Conservation (phyloP, 257 asterid species). For the Ballota nigra region DNA sequence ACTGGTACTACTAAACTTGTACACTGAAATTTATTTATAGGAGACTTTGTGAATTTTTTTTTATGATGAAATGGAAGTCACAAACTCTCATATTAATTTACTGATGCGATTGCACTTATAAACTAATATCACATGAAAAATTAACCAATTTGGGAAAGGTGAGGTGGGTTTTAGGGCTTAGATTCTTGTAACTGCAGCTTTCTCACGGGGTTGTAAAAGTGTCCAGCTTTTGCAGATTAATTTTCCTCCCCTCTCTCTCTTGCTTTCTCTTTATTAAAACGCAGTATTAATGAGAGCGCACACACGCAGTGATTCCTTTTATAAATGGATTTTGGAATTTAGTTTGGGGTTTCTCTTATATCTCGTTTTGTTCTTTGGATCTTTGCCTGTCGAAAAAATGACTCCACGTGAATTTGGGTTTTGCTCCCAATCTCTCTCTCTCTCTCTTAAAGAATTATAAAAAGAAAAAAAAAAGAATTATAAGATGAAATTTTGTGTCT, state of each 20-base stretch:
- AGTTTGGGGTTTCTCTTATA: conserved; percentile 1
- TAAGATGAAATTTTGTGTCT: not conserved
- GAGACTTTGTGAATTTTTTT: too few species aligned
- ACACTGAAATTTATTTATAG: too few species aligned
- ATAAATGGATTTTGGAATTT: conserved; percentile 11
- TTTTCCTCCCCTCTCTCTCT: too few species aligned
- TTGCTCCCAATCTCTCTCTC: conserved; percentile 18
- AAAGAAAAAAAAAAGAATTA: not conserved
- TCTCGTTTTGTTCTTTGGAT: conserved; percentile 54
- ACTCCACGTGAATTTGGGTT: conserved; percentile 60
- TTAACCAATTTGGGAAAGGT: too few species aligned
- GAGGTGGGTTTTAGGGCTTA: conserved; percentile 11
- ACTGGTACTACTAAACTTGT: too few species aligned
- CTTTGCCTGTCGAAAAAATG: conserved; percentile 43
- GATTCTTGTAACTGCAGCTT: conserved; percentile 18
- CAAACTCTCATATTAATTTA: too few species aligned
- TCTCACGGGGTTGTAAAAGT: not conserved
- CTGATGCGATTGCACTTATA: too few species aligned
- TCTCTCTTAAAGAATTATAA: not conserved
- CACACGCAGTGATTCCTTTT: not conserved
- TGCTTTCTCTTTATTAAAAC: not conserved
- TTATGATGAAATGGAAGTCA: too few species aligned
- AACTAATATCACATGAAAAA: too few species aligned
- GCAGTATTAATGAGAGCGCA: not conserved
- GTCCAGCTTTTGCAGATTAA: conserved; percentile 14